Evolutionary conservation across 2,329 filamentous ascomycete species (phyloP).

Genomic region (Arthrobotrys iridis): DNA sequence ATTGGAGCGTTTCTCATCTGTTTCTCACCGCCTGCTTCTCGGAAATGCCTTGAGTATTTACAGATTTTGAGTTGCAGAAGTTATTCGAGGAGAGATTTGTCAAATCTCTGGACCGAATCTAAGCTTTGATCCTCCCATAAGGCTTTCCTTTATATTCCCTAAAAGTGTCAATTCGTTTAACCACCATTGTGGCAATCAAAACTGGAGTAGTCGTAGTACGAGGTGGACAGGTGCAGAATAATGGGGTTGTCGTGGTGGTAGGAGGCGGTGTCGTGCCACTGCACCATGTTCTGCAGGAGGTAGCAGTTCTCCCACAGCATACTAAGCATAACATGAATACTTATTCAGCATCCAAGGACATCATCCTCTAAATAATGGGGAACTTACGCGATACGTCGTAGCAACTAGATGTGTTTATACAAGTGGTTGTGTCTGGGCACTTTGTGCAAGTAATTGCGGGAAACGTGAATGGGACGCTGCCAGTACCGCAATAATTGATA

Average conservation of each 20-base stretch:
- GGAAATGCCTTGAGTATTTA: too few relatives aligned
- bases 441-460: too few relatives aligned
- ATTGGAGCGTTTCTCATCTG: too few relatives aligned
- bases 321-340: not conserved
- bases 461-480: too few relatives aligned
- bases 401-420: not conserved
- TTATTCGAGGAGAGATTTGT: too few relatives aligned
- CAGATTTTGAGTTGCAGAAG: too few relatives aligned
- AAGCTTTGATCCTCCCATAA: not conserved
- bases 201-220: not conserved
- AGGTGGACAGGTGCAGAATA: not conserved
- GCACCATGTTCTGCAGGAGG: not conserved
- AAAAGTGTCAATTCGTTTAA: not conserved
- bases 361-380: too few relatives aligned
- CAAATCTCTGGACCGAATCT: not conserved
- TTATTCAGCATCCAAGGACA: too few relatives aligned
- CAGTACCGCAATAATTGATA: too few relatives aligned
- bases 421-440: not conserved
- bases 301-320: not conserved
- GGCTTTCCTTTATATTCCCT: not conserved
- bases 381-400: not conserved
- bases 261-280: not conserved
- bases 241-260: not conserved
- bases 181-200: not conserved
- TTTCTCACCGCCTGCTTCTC: too few relatives aligned